These are phyloP conservation scores for Leccinum griseonigrum DNA, from an alignment of 1,284 basidiomycete genomes.

Conservation along the genomic window DNA sequence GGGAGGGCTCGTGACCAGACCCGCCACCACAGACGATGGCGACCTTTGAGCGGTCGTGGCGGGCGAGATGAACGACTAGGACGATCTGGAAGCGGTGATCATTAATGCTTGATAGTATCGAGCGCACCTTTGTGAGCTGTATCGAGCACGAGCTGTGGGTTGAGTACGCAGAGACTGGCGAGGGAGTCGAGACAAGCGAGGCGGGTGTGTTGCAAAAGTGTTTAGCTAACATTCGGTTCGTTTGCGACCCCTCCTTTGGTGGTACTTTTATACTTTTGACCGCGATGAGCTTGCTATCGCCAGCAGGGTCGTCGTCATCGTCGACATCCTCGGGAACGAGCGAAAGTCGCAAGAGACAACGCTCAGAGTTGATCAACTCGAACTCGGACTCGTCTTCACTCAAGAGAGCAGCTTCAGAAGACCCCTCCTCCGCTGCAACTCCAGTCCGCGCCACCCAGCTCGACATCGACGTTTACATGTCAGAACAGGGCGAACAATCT, in stretches of 20 bases:
- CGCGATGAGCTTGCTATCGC: constrained; percentile 34
- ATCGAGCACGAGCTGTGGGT: constrained; percentile 72
- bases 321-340: constrained; percentile 15
- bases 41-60: constrained; percentile 64
- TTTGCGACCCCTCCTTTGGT: constrained; percentile 5
- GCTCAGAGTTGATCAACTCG: constrained; percentile 41
- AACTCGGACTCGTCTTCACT: constrained; percentile 56
- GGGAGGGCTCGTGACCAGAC: constrained; percentile 88
- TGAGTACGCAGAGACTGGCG: constrained; percentile 66
- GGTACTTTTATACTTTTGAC: constrained; percentile 8
- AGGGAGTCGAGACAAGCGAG: constrained; percentile 78
- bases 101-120: neutral
- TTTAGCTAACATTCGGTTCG: constrained; percentile 41
- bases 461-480: constrained; percentile 74
- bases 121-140: constrained; percentile 57
- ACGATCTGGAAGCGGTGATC: constrained; percentile 1
- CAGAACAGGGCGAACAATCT: constrained; percentile 54
- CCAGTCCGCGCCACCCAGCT: constrained; percentile 15
- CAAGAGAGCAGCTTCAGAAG: constrained; percentile 70
- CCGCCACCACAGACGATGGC: constrained; percentile 88
- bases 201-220: constrained; percentile 74
- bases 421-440: constrained; percentile 39
- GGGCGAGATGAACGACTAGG: constrained; percentile 61
- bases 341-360: constrained; percentile 46
- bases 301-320: constrained; percentile 30